Evolutionary conservation across 805 yeast genomes (phyloP).

Genomic region (Ogataea ganodermae): DNA sequence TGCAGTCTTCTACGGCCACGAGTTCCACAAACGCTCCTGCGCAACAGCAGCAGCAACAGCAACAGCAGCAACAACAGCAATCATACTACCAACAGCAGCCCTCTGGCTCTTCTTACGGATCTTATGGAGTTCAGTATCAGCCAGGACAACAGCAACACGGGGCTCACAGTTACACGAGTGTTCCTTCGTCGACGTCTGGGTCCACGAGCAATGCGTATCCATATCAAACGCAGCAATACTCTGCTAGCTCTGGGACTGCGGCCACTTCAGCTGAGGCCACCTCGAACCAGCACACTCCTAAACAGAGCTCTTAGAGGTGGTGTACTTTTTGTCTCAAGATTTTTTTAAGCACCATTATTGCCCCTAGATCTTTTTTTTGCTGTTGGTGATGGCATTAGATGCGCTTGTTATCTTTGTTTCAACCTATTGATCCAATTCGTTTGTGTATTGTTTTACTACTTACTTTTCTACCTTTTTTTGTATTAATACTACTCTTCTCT

Average conservation of each 20-base stretch:
- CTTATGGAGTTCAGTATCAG: constrained; percentile 13
- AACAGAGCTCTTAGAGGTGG: constrained; percentile 2
- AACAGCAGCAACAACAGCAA: constrained; percentile 9
- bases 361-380: not conserved
- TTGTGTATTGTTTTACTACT: constrained; percentile 7
- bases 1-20: not conserved
- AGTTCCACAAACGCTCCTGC: not conserved
- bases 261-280: constrained; percentile 2
- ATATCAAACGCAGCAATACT: constrained; percentile 6
- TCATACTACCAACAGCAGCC: constrained; percentile 6
- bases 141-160: constrained; percentile 6
- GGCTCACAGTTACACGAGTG: constrained; percentile 8
- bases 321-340: not conserved
- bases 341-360: not conserved
- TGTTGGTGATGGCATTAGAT: not conserved
- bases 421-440: constrained; percentile 1
- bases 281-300: constrained; percentile 5
- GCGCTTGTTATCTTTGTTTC: not conserved
- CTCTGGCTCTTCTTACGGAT: constrained; percentile 3
- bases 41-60: constrained; percentile 10
- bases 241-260: constrained; percentile 3
- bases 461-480: constrained; percentile 6
- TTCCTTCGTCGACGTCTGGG: constrained; percentile 11
- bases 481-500: constrained; percentile 4
- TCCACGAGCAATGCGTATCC: constrained; percentile 4